These are phyloP conservation scores for Penicillium samsonianum DNA, from an alignment of 495 filamentous ascomycete genomes.

Conservation along the genomic window DNA sequence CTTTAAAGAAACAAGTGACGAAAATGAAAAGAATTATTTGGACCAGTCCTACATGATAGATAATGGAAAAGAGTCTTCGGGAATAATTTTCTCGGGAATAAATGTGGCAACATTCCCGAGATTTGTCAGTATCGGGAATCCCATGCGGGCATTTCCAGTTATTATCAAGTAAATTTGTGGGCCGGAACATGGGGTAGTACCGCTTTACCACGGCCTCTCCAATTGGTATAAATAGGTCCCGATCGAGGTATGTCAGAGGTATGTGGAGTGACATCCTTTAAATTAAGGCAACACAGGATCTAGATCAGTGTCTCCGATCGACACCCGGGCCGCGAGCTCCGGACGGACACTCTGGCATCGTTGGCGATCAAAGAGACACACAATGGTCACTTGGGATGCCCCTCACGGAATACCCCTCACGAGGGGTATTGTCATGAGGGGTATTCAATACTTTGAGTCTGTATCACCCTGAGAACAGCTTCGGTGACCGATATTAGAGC, in stretches of 20 bases:
- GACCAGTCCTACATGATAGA: background rate
- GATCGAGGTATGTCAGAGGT: background rate
- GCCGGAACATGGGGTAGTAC: constrained; percentile 6
- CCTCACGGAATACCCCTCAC: background rate
- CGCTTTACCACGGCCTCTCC: background rate
- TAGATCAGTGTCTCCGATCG: background rate
- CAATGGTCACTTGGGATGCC: background rate
- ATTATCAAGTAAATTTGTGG: constrained; percentile 10
- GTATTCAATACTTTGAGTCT: too few relatives aligned
- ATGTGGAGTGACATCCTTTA: background rate
- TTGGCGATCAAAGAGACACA: background rate
- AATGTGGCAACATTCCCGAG: constrained; percentile 29
- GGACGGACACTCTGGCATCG: background rate
- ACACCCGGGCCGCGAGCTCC: background rate
- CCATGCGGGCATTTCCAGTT: background rate
- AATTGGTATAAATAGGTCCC: background rate
- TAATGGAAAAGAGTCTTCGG: constrained; percentile 9
- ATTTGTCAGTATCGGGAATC: constrained; percentile 9
- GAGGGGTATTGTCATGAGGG: background rate
- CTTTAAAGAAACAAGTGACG: background rate
- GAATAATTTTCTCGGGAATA: constrained; percentile 29
- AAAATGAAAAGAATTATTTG: background rate
- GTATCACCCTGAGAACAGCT: background rate
- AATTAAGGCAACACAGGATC: background rate
- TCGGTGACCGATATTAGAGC: background rate